A percentile compares a stretch with the other conserved stretches of the same genome.
phyloP scores from a whole-genome alignment of 139 green algal genomes.

The Chlorella sp. region DNA sequence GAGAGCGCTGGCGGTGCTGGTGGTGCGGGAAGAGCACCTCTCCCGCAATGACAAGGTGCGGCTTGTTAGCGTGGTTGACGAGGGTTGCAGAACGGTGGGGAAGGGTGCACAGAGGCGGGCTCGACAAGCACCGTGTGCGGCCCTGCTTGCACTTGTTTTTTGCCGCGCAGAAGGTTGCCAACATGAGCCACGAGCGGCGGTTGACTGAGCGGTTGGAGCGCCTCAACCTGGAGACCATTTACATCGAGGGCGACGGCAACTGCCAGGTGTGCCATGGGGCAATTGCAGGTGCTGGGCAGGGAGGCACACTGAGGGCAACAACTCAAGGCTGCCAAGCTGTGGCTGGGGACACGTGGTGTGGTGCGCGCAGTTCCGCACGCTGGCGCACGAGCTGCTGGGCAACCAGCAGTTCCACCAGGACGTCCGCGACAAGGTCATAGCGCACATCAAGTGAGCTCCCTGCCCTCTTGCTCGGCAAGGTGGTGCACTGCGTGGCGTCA shows the following conservation, averaged over 20 bases:
- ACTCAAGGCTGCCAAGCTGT: no score
- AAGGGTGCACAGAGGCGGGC: not conserved
- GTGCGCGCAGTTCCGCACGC: not conserved
- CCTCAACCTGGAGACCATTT: conserved; percentile 52
- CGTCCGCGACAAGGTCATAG: not conserved
- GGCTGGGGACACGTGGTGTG: no score
- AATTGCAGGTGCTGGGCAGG: no score
- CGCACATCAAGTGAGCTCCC: not conserved
- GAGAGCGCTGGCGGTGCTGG: conserved; percentile 17
- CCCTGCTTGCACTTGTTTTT: not conserved
- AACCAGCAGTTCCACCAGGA: not conserved
- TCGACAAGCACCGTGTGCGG: not conserved
- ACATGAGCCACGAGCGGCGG: conserved; percentile 15
- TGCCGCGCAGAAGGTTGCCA: not conserved
- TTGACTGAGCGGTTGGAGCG: conserved; percentile 40
- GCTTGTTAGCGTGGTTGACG: not conserved
- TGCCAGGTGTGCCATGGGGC: not conserved
- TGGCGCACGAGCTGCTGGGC: not conserved
- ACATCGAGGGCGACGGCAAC: conserved; percentile 20
- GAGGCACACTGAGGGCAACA: no score
- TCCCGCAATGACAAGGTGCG: not conserved
- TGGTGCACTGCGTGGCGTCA: no score
- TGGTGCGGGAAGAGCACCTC: conserved; percentile 5
- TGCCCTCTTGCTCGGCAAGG: no score
- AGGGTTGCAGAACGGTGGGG: not conserved